Percentiles rank a stretch among this genome's conserved stretches.
These are phyloP conservation scores for Epichloe sp. DNA, from an alignment of 2,329 filamentous ascomycete species.

Conservation along the genomic window DNA sequence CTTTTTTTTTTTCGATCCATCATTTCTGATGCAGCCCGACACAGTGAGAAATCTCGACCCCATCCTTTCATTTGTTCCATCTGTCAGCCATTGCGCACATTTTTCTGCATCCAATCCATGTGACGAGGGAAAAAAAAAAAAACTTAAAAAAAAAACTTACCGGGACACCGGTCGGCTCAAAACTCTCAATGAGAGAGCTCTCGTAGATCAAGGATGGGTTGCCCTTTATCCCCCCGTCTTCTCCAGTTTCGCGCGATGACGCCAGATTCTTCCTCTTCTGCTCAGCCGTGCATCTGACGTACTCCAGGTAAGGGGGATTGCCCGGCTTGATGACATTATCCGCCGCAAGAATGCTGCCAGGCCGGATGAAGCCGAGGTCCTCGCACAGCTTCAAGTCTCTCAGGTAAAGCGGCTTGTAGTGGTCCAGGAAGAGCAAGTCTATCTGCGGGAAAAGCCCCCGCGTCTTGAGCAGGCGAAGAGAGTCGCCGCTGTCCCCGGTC, in stretches of 20 bases:
- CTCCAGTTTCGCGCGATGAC: slow-evolving; percentile 9
- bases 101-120: neutral
- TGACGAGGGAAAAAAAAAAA: neutral
- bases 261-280: slow-evolving; percentile 51
- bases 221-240: slow-evolving; percentile 27
- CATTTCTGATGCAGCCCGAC: neutral
- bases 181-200: slow-evolving; percentile 49
- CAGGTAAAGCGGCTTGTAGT: slow-evolving; percentile 65
- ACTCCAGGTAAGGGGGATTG: slow-evolving; percentile 60
- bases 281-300: slow-evolving; percentile 50
- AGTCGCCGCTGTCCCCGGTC: slow-evolving; percentile 55
- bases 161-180: slow-evolving; percentile 52
- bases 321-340: slow-evolving; percentile 62
- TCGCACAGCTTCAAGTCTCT: slow-evolving; percentile 68
- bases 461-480: slow-evolving; percentile 45
- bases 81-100: neutral
- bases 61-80: slow-evolving; percentile 34
- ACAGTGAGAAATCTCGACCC: slow-evolving; percentile 52
- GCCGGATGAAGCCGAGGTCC: slow-evolving; percentile 48
- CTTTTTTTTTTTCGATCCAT: neutral
- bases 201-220: slow-evolving; percentile 55
- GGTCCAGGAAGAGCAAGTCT: slow-evolving; percentile 67
- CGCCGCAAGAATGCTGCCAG: slow-evolving; percentile 50
- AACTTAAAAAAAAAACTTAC: slow-evolving; percentile 29
- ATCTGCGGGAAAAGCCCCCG: slow-evolving; percentile 42